Percentiles rank a stretch among this genome's conserved stretches.
phyloP scores from a whole-genome alignment of 2,329 filamentous ascomycete genomes.

The Alternaria novae-zelandiae region DNA sequence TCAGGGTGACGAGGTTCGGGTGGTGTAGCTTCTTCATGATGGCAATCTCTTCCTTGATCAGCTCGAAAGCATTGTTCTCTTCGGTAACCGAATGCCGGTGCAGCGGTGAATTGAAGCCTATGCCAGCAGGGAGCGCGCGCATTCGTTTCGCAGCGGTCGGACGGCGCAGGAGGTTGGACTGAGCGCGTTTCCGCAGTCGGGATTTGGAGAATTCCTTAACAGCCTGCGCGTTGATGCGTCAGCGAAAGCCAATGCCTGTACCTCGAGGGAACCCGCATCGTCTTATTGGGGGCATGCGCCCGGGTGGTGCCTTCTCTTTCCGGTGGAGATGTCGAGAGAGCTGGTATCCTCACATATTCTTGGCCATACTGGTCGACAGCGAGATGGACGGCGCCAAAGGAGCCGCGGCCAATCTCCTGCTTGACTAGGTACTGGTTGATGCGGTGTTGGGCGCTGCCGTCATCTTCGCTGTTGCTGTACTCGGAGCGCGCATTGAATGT shows the following conservation, averaged over 20 bases:
- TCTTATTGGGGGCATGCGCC: constrained; percentile 11
- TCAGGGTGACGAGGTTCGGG: constrained; percentile 87
- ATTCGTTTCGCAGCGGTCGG: constrained; percentile 61
- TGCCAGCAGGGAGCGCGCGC: constrained; percentile 59
- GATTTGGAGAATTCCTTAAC: constrained; percentile 98
- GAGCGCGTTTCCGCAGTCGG: constrained; percentile 83
- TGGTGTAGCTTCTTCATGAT: constrained; percentile 99
- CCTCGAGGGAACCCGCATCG: constrained; percentile 33
- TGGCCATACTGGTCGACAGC: constrained; percentile 88
- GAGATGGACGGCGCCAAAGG: constrained; percentile 90
- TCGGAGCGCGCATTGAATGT: constrained; percentile 88
- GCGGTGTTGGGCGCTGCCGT: constrained; percentile 79
- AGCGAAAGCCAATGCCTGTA: constrained; percentile 30
- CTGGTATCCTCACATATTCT: constrained; percentile 77
- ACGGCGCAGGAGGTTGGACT: constrained; percentile 82
- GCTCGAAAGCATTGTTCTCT: constrained; percentile 74
- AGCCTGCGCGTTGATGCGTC: constrained; percentile 64
- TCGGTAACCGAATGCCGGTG: constrained; percentile 65
- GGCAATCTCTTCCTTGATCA: constrained; percentile 95
- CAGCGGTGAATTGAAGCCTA: constrained; percentile 68
- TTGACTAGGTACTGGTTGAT: constrained; percentile 96
- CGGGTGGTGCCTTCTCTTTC: background rate
- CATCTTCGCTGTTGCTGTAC: constrained; percentile 82
- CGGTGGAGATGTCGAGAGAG: constrained; percentile 13
- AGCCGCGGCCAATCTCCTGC: constrained; percentile 95